phyloP scores from a whole-genome alignment of 2,329 filamentous ascomycete species.

The Ophiostoma quercus region DNA sequence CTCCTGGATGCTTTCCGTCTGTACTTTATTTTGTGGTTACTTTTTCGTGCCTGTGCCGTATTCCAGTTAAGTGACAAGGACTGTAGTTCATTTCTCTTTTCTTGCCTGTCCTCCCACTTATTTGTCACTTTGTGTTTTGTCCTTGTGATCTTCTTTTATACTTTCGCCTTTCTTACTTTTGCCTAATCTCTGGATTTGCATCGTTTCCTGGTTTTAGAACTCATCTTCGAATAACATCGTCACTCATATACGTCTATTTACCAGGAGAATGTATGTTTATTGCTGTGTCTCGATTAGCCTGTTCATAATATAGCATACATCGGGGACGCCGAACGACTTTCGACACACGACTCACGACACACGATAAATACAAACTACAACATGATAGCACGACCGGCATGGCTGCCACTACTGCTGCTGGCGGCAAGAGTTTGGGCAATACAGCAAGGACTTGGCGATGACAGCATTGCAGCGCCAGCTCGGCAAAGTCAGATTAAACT shows the following conservation, averaged over 20 bases:
- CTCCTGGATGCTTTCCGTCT: not conserved
- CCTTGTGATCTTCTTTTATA: conserved; percentile 27
- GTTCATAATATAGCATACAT: not conserved
- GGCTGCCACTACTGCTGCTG: conserved; percentile 11
- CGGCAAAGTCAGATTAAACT: not conserved
- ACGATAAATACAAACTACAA: not conserved
- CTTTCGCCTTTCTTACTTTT: conserved; percentile 23
- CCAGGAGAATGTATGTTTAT: not conserved
- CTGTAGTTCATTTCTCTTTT: conserved; percentile 23
- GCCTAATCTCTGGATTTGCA: not conserved
- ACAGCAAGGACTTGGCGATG: not conserved
- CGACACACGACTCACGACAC: not conserved
- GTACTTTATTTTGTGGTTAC: not conserved
- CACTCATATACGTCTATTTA: not conserved
- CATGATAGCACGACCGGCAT: not conserved
- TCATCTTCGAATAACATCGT: not conserved
- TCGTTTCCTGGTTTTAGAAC: not conserved
- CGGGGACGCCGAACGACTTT: not conserved
- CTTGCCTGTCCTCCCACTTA: conserved; percentile 24
- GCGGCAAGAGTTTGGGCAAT: not conserved
- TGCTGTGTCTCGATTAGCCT: not conserved
- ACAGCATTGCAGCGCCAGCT: not conserved
- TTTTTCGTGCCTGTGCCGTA: not conserved
- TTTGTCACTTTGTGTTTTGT: conserved; percentile 22
- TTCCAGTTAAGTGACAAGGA: not conserved